Evolutionary conservation across 768 basidiomycete species (phyloP).

Genomic region (Rhodotorula paludigena): DNA sequence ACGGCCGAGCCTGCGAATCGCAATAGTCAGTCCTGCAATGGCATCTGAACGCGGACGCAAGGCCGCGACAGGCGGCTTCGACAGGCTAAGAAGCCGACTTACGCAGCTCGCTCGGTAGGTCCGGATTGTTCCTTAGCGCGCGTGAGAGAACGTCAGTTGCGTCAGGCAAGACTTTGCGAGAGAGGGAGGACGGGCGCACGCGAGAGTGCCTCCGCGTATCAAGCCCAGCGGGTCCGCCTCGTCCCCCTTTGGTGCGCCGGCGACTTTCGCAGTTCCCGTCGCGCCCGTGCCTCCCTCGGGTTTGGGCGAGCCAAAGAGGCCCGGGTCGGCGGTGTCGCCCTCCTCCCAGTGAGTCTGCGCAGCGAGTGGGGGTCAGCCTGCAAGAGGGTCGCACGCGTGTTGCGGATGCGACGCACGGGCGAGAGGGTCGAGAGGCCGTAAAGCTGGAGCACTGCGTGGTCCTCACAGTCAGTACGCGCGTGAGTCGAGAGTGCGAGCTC

Average conservation of each 20-base stretch:
- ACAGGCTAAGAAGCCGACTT: constrained; percentile 20
- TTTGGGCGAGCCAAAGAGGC: constrained; percentile 18
- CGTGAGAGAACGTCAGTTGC: constrained; percentile 18
- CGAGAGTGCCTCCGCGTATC: constrained; percentile 45
- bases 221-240: constrained; percentile 59
- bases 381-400: neutral
- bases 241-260: constrained; percentile 26
- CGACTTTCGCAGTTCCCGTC: constrained; percentile 1
- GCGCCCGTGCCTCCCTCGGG: neutral
- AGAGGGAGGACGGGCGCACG: constrained; percentile 52
- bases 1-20: constrained; percentile 57
- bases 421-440: constrained; percentile 29
- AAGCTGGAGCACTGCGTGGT: constrained; percentile 20
- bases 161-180: neutral
- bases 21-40: constrained; percentile 43
- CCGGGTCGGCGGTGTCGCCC: neutral
- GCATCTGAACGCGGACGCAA: no score
- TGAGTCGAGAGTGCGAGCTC: neutral
- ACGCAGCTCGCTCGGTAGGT: constrained; percentile 60
- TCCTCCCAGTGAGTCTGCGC: constrained; percentile 19
- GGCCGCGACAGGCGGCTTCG: no score
- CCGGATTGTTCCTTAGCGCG: constrained; percentile 54
- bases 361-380: neutral
- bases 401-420: constrained; percentile 1
- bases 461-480: no score